These are phyloP conservation scores for Cystobasidium onofrii DNA, from an alignment of 768 basidiomycete genomes.

Conservation along the genomic window DNA sequence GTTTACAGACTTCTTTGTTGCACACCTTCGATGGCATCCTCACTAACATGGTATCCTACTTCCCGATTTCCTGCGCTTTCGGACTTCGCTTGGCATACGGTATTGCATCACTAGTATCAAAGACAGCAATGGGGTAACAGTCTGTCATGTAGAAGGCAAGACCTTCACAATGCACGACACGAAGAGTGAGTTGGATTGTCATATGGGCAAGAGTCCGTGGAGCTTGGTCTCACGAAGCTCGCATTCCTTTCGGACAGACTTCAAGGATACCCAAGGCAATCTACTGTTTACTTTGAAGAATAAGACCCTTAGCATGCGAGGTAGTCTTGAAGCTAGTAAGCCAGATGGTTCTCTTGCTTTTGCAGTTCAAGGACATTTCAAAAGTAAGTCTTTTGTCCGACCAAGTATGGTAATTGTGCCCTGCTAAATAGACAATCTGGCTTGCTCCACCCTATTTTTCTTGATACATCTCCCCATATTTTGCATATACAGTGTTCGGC, in stretches of 20 bases:
- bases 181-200: slow-evolving; percentile 41
- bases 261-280: slow-evolving; percentile 42
- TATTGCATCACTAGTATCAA: slow-evolving; percentile 8
- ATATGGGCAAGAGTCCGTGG: background rate
- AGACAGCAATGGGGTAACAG: slow-evolving; percentile 11
- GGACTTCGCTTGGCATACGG: too few relatives aligned
- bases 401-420: too few relatives aligned
- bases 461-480: too few relatives aligned
- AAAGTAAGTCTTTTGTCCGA: slow-evolving; percentile 41
- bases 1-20: too few relatives aligned
- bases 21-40: background rate
- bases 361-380: slow-evolving; percentile 38
- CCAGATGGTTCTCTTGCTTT: slow-evolving; percentile 41
- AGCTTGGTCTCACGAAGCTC: too few relatives aligned
- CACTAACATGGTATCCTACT: background rate
- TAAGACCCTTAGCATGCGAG: slow-evolving; percentile 38
- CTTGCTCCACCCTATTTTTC: too few relatives aligned
- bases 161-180: slow-evolving; percentile 42
- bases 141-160: slow-evolving; percentile 40
- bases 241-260: slow-evolving; percentile 36
- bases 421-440: too few relatives aligned
- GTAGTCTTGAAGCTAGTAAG: background rate
- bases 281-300: slow-evolving; percentile 43
- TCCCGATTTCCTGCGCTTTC: background rate
- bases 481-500: slow-evolving; percentile 38